Evolutionary conservation across 2,329 filamentous ascomycete genomes (phyloP).

Genomic region (Fusarium foetens): DNA sequence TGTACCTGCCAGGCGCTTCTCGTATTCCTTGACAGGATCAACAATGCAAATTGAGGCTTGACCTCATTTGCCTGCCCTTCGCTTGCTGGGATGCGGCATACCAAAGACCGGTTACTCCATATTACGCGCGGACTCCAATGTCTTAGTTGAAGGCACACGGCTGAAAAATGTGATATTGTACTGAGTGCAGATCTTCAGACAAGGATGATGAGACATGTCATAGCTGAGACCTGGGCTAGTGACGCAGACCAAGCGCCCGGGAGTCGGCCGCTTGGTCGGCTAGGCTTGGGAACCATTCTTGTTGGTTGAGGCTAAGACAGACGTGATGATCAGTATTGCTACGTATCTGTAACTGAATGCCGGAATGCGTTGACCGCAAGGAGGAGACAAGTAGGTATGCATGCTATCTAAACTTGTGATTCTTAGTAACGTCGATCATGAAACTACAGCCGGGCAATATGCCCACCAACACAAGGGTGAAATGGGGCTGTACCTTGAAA

Average conservation of each 20-base stretch:
- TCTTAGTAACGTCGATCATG: not conserved
- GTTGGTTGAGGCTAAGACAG: not conserved
- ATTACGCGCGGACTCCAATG: not conserved
- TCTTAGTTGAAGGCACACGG: not conserved
- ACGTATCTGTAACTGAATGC: not conserved
- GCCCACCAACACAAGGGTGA: not conserved
- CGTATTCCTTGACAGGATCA: not conserved
- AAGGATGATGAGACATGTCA: not conserved
- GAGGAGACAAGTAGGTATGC: not conserved
- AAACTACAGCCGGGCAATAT: not conserved
- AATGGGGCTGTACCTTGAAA: not conserved
- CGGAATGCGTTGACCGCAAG: not conserved
- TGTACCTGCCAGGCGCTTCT: not conserved
- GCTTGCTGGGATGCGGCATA: not conserved
- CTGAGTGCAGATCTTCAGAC: not conserved
- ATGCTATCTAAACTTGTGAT: not conserved
- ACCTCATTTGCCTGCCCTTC: not conserved
- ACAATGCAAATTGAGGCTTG: not conserved
- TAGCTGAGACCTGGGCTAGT: not conserved
- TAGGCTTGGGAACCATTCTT: not conserved
- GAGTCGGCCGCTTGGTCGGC: not conserved
- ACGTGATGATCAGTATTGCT: not conserved
- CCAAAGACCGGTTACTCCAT: not conserved
- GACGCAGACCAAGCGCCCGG: not conserved
- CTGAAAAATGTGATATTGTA: not conserved